Evolutionary conservation across 75 land plant species (phyloP).

Genomic region (Ceratopteris richardii): DNA sequence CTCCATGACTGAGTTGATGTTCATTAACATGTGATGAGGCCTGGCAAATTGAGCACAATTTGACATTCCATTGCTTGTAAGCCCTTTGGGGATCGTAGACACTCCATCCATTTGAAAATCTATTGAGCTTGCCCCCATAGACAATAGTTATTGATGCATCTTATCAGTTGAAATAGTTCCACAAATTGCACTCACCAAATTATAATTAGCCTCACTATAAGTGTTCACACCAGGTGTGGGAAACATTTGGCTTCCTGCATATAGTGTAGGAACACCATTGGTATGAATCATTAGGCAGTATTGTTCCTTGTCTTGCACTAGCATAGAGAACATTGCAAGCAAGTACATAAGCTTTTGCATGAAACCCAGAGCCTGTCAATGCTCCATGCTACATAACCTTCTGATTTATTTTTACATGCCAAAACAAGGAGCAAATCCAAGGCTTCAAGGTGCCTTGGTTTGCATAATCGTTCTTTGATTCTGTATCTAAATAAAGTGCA

Average conservation of each 20-base stretch:
- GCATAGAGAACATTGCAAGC: neutral
- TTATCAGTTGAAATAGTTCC: no score
- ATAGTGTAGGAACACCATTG: no score
- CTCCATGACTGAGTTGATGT: no score
- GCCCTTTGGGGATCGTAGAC: no score
- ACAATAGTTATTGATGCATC: no score
- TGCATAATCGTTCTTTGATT: constrained; percentile 48
- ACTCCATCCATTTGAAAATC: no score
- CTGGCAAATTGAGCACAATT: no score
- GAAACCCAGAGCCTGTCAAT: neutral
- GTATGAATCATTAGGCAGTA: neutral
- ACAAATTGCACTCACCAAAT: no score
- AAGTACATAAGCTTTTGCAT: neutral
- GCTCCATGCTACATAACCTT: neutral
- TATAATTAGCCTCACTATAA: neutral
- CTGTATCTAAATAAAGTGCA: neutral
- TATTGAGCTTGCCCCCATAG: no score
- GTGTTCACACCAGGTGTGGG: neutral
- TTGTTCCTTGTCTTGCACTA: neutral
- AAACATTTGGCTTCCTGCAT: neutral
- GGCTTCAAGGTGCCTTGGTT: constrained; percentile 52
- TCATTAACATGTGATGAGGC: no score
- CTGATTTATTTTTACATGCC: constrained; percentile 1
- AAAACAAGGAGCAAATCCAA: constrained; percentile 37
- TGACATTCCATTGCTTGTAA: no score